Conservation (phyloP, 1,284 basidiomycete species). For the Coniophora puteana region DNA sequence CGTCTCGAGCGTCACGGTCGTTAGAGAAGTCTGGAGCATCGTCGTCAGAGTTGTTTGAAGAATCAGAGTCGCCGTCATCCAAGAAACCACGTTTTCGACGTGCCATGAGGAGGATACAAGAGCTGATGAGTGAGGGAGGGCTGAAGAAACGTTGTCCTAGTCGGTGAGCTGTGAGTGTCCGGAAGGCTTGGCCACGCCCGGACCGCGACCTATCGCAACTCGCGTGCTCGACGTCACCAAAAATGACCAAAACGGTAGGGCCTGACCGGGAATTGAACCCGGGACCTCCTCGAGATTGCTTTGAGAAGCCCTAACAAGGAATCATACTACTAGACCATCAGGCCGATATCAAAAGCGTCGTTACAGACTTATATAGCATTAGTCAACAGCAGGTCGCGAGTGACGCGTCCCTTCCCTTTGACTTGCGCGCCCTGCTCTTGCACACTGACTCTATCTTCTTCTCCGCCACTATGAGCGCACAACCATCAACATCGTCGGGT, state of each 20-base stretch:
- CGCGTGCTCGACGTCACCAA: no score
- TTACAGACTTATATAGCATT: not conserved
- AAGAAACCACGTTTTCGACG: slow-evolving; percentile 78
- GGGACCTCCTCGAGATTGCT: slow-evolving; percentile 39
- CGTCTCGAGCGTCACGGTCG: slow-evolving; percentile 71
- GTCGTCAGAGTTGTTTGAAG: slow-evolving; percentile 52
- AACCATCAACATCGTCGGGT: slow-evolving; percentile 53
- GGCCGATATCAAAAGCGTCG: slow-evolving; percentile 27
- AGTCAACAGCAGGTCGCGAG: slow-evolving; percentile 2
- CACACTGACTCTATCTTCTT: no score
- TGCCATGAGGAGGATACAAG: slow-evolving; percentile 65
- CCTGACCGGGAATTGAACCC: slow-evolving; percentile 48
- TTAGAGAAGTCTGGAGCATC: slow-evolving; percentile 46
- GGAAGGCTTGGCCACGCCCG: no score
- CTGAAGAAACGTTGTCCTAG: no score
- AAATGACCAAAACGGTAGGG: slow-evolving; percentile 19
- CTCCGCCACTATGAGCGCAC: slow-evolving; percentile 40
- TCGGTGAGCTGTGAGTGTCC: no score
- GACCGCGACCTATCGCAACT: no score
- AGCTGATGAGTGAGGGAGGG: no score
- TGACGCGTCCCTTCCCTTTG: slow-evolving; percentile 26
- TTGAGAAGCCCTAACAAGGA: slow-evolving; percentile 45
- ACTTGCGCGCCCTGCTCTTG: slow-evolving; percentile 2
- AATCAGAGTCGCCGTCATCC: slow-evolving; percentile 71
- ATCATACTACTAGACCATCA: slow-evolving; percentile 54